A percentile compares a stretch with the other conserved stretches of the same genome.
These are phyloP conservation scores for Lachancea cidri DNA, from an alignment of 805 yeast species.

Conservation along the genomic window DNA sequence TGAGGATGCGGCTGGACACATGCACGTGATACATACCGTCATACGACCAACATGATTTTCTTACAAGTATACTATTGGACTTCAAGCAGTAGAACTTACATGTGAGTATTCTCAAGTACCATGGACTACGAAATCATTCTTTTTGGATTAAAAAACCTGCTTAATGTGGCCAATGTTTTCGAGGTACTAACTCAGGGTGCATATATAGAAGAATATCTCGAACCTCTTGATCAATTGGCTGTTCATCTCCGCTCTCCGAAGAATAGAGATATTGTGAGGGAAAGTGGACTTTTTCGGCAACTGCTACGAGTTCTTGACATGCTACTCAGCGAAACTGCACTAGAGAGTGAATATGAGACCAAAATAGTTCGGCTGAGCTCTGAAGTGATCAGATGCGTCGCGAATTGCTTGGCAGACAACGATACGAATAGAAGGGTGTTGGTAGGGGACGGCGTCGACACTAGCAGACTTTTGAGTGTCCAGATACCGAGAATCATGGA, in stretches of 20 bases:
- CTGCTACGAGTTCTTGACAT: conserved; percentile 16
- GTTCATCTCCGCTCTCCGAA: conserved; percentile 25
- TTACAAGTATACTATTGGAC: background rate
- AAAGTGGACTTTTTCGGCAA: conserved; percentile 23
- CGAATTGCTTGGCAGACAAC: conserved; percentile 31
- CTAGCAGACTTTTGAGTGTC: background rate
- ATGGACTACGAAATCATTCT: conserved; percentile 34
- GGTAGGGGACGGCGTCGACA: conserved; percentile 2
- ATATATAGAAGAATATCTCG: conserved; percentile 17
- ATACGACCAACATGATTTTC: background rate
- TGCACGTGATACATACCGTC: background rate
- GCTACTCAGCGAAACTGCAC: conserved; percentile 13
- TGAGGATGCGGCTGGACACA: no score
- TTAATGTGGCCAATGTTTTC: conserved; percentile 15
- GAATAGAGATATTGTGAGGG: conserved; percentile 28
- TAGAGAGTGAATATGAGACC: conserved; percentile 7
- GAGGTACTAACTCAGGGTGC: conserved; percentile 19
- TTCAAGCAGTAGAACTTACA: background rate
- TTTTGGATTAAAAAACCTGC: conserved; percentile 28
- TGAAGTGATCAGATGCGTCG: conserved; percentile 31
- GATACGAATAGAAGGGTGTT: conserved; percentile 24
- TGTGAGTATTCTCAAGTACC: background rate
- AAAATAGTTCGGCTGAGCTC: conserved; percentile 17
- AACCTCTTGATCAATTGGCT: conserved; percentile 29
- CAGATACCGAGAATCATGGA: background rate